A percentile compares a stretch with the other conserved stretches of the same genome.
Evolutionary conservation across 495 filamentous ascomycete genomes (phyloP).

Genomic region (Beverwykella pulmonaria): DNA sequence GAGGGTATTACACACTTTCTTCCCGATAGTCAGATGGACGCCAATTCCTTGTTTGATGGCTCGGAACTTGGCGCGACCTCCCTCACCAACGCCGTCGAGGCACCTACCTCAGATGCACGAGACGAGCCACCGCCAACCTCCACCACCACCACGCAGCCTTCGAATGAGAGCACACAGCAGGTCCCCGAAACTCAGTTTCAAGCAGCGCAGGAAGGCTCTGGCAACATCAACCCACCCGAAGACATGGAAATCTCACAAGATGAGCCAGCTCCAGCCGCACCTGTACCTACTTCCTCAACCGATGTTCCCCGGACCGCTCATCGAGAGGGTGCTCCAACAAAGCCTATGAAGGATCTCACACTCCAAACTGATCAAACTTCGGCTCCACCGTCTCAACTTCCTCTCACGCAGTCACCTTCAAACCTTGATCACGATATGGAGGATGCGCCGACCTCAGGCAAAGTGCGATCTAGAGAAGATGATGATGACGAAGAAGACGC

Average conservation of each 20-base stretch:
- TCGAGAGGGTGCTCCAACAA: constrained; percentile 10
- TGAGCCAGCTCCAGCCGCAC: background rate
- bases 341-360: constrained; percentile 24
- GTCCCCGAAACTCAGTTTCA: constrained; percentile 29
- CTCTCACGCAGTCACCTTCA: constrained; percentile 20
- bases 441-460: constrained; percentile 31
- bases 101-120: constrained; percentile 33
- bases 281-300: background rate
- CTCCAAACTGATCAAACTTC: constrained; percentile 14
- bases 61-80: constrained; percentile 29
- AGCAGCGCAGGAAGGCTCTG: background rate
- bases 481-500: constrained; percentile 31
- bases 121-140: constrained; percentile 13
- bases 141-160: background rate
- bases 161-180: constrained; percentile 23
- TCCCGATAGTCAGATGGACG: constrained; percentile 35
- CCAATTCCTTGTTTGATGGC: constrained; percentile 23
- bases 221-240: constrained; percentile 1
- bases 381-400: background rate
- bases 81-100: constrained; percentile 13
- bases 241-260: constrained; percentile 31
- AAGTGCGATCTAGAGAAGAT: constrained; percentile 32
- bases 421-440: constrained; percentile 35
- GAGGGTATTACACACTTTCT: constrained; percentile 40
- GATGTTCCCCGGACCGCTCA: background rate